A percentile compares a stretch with the other conserved stretches of the same genome.
Evolutionary conservation across 345 rosid genomes (phyloP).

Genomic region (Rhizophora mangle): DNA sequence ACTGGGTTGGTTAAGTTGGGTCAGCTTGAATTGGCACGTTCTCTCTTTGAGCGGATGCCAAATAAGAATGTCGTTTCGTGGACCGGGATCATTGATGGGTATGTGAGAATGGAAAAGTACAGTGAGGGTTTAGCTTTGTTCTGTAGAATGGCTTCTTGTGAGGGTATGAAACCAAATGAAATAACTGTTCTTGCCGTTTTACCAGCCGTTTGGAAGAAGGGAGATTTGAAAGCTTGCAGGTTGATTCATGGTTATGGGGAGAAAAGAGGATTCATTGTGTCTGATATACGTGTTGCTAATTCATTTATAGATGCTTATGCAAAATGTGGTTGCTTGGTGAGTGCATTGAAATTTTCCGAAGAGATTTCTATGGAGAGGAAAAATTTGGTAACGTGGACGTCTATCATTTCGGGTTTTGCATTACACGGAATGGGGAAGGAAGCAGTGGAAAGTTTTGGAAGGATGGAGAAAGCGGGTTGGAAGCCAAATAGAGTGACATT

Average conservation of each 20-base stretch:
- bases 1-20: constrained; percentile 64
- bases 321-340: constrained; percentile 67
- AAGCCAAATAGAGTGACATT: constrained; percentile 67
- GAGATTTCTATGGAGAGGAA: constrained; percentile 42
- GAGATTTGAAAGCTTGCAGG: constrained; percentile 44
- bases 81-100: constrained; percentile 82
- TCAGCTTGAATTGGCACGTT: constrained; percentile 50
- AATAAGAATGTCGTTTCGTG: constrained; percentile 64
- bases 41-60: constrained; percentile 62
- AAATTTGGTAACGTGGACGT: constrained; percentile 77
- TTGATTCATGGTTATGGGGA: constrained; percentile 58
- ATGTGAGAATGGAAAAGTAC: constrained; percentile 42
- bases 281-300: constrained; percentile 60
- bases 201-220: constrained; percentile 55
- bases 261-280: constrained; percentile 52
- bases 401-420: constrained; percentile 76
- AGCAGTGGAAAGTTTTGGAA: constrained; percentile 51
- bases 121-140: constrained; percentile 61
- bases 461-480: constrained; percentile 56
- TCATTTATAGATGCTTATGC: constrained; percentile 67
- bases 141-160: constrained; percentile 53
- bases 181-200: constrained; percentile 63
- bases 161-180: constrained; percentile 51
- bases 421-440: constrained; percentile 80
- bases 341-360: constrained; percentile 51